These are phyloP conservation scores for Eutrema yunnanense DNA, from an alignment of 345 rosid species.

Conservation along the genomic window DNA sequence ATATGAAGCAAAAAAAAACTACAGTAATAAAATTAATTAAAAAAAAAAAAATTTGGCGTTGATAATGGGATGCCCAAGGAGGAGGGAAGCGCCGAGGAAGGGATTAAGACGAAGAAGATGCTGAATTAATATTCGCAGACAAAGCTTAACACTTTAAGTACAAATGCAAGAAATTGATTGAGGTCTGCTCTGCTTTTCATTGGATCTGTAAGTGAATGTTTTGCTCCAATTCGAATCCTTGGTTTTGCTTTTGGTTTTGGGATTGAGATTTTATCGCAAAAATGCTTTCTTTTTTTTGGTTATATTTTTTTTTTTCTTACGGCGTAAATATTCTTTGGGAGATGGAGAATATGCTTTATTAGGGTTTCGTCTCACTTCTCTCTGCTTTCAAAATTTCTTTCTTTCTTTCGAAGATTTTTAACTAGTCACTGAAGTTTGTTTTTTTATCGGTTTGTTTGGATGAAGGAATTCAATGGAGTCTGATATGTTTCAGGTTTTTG, in stretches of 20 bases:
- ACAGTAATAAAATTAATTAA: no score
- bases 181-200: not conserved
- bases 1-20: constrained; percentile 1
- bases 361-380: constrained; percentile 13
- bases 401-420: not conserved
- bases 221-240: constrained; percentile 1
- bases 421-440: not conserved
- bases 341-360: constrained; percentile 6
- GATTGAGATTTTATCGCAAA: not conserved
- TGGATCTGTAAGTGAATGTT: constrained; percentile 25
- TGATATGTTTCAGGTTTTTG: constrained; percentile 28
- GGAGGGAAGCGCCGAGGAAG: not conserved
- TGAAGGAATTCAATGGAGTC: not conserved
- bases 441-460: not conserved
- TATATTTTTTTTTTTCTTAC: not conserved
- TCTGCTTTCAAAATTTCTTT: not conserved
- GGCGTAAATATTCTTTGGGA: not conserved
- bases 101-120: not conserved
- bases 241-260: constrained; percentile 9
- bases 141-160: not conserved
- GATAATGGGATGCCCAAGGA: no score
- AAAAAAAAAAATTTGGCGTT: no score
- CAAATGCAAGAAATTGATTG: not conserved
- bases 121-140: not conserved
- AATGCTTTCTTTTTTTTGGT: not conserved